These are phyloP conservation scores for Xylaria sp. DNA, from an alignment of 2,329 filamentous ascomycete species.

Conservation along the genomic window DNA sequence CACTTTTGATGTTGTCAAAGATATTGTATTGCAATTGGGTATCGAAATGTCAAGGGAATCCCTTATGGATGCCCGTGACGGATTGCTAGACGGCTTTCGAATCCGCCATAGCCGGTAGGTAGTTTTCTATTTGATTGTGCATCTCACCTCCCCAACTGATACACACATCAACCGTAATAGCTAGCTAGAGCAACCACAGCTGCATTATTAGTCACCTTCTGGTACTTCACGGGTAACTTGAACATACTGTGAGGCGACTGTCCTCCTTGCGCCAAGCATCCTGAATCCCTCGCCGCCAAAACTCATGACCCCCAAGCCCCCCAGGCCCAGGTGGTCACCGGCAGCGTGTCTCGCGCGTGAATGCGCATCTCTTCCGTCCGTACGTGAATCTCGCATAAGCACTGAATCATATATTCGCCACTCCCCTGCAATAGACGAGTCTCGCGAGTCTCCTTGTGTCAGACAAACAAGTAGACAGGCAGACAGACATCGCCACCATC, in stretches of 20 bases:
- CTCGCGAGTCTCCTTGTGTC: neutral
- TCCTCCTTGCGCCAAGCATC: neutral
- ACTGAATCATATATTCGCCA: neutral
- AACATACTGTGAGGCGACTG: constrained; percentile 7
- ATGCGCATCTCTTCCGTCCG: neutral
- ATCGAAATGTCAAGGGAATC: constrained; percentile 2
- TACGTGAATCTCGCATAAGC: neutral
- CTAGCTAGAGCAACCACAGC: constrained; percentile 9
- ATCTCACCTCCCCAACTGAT: neutral
- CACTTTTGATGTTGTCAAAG: neutral
- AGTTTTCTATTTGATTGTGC: neutral
- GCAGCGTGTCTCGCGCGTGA: neutral
- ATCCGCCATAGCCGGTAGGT: neutral
- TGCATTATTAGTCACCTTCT: constrained; percentile 14
- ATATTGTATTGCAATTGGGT: neutral
- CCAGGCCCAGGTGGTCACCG: neutral
- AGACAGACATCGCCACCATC: neutral
- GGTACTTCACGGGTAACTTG: constrained; percentile 1
- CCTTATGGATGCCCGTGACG: neutral
- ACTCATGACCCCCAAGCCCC: neutral
- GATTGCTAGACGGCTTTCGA: neutral
- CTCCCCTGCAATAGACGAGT: neutral
- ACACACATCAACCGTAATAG: constrained; percentile 2
- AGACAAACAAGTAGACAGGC: too few species aligned
- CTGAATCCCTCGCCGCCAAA: neutral